Percentiles rank a stretch among this genome's conserved stretches.
Evolutionary conservation across 169 alveolate species (phyloP).

Genomic region (Perkinsus olseni): DNA sequence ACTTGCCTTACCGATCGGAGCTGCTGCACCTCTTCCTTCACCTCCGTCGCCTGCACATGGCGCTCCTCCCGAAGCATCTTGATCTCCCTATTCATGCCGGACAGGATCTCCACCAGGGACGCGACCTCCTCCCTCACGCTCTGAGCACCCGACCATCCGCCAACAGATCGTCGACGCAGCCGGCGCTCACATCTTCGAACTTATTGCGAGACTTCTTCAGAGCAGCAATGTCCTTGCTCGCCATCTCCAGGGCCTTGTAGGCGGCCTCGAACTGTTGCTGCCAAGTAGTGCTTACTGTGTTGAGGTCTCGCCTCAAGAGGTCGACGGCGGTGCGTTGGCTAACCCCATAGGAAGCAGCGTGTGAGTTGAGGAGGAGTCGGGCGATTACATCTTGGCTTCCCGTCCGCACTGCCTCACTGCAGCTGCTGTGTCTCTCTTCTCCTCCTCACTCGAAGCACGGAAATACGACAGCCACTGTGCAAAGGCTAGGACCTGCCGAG

Average conservation of each 20-base stretch:
- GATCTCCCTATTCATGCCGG: background rate
- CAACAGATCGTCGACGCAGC: background rate
- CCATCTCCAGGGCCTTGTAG: background rate
- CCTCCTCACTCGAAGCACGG: background rate
- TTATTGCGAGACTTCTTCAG: background rate
- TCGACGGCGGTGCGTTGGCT: background rate
- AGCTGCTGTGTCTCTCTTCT: background rate
- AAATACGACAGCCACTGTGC: background rate
- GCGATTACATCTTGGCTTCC: background rate
- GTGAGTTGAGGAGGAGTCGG: background rate
- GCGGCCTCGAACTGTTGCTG: background rate
- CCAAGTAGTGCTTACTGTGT: background rate
- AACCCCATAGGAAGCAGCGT: background rate
- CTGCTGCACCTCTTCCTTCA: background rate
- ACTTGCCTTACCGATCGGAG: background rate
- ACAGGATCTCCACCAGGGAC: background rate
- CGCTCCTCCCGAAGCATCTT: background rate
- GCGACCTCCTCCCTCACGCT: background rate
- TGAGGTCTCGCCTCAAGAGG: background rate
- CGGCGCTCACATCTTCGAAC: background rate
- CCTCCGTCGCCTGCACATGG: background rate
- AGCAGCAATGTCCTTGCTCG: background rate
- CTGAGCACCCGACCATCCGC: background rate
- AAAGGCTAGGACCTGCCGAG: background rate
- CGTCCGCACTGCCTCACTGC: background rate